Base-by-base conservation (phyloP, 495 filamentous ascomycete species). In the Tetracladium setigerum region DNA sequence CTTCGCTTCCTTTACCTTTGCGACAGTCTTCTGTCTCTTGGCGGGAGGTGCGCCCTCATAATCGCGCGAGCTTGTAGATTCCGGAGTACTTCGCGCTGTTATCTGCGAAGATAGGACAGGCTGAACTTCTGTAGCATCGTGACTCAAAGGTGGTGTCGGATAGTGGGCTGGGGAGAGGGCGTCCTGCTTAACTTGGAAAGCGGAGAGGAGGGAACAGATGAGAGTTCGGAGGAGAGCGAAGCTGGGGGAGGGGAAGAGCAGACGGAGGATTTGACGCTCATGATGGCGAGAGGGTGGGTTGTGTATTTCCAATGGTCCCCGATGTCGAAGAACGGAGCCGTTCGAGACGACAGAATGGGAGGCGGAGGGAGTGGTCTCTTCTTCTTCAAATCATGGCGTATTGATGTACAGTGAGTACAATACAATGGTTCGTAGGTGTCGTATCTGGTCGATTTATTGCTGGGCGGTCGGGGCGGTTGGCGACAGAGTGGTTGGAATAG, bases 11-110 rank as follows among this genome's bases (percentile, higher is more conserved):
- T 83, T 85, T 46, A 81, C 77, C 52, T 83, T 75, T 41, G 77
- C 71, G 36, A 82, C 73, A 3, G 22, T 27, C 56, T 78, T 79
- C 60, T 83, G 76, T 59, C 84, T 84, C 72, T 89, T 92, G 18
- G 81, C 67, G 34, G 87, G 86, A 39, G 78, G 81, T 17, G 69
- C 69, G 30, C 77, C 67, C 43, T 71, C 68, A 47, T 63, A 50
- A 40, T 76, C 71, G 55, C 77, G 74, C 58, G 40, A 15, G 18
- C 30, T 45, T 17, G 13, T 22, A 17, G 22, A 27, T 3, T 27
- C 22, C 22, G 22, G 22, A 3, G 22, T 27, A 7, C 22, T 27
- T 27, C 22, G 22, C 22, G 22, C 22, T 7, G 22, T 27, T 7
- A 27, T 27, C 22, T 27, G 22, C 22, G 22, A 27, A 7, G 22